Base-by-base conservation (phyloP, 352 stramenopile species). In the Phytophthora palmivora region DNA sequence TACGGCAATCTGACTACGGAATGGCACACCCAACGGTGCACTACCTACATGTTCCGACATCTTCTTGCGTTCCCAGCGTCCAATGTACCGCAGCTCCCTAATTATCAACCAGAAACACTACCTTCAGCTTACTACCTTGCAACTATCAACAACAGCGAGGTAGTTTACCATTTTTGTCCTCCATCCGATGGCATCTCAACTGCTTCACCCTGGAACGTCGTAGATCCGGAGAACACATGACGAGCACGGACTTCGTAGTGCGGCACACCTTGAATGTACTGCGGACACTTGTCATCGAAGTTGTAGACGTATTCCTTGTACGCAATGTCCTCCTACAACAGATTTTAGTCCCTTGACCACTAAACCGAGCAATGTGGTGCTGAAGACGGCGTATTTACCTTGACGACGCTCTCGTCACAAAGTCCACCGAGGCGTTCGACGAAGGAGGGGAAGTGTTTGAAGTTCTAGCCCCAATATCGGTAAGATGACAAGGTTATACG, bases 301-400 rank as follows among this genome's bases (percentile, higher is more conserved):
- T 93, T 93, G 79, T 92, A 95, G 22, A 95, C 84, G 64, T 95
- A 95, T 56, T 95, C 86, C 63, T 95, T 95, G 79, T 87, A 95
- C 56, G 85, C 84, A 22, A 95, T 93, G 30, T 95, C 82, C 58
- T 95, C 86, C 80, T 91, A 48, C 12, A 43, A 48, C 12, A 43
- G 9, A 9, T 18, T 10, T 48, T 45, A 43, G 26, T 6, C 16
- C 14, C 4, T 19, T 1, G 2, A 30, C 24, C 15, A 5, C 16
- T 21, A 15, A 6, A 39, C 19, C 16, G 28, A 12, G 1, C n/a
- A 33, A 37, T 11, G 3, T 47, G 9, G n/a, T 9, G 24, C 3
- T 28, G 6, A 28, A 28, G 26, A 6, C 9, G 24, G 9, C 5
- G 34, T 22, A 30, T 22, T 24, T 56, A 91, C 82, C 74, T 93